Evolutionary conservation across 2,329 filamentous ascomycete species (phyloP).

Genomic region (Curvularia sp.): DNA sequence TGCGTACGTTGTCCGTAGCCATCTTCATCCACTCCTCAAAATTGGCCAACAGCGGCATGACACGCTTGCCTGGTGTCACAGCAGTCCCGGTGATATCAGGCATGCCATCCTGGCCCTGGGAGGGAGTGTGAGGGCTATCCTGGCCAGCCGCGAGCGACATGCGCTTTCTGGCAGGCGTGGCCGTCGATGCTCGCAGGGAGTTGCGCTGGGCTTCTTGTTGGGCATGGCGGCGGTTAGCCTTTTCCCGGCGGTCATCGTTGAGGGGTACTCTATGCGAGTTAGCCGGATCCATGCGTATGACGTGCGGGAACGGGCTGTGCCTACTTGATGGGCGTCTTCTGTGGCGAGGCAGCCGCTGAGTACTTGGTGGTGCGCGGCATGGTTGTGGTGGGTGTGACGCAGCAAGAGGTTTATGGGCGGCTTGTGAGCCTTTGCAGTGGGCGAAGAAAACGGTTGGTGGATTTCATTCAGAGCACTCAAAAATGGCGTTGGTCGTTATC

Average conservation of each 20-base stretch:
- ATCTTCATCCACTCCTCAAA: slow-evolving; percentile 99
- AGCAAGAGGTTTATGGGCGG: not conserved
- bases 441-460: not conserved
- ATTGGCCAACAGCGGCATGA: slow-evolving; percentile 87
- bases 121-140: slow-evolving; percentile 60
- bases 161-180: slow-evolving; percentile 73
- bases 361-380: slow-evolving; percentile 65
- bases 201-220: slow-evolving; percentile 91
- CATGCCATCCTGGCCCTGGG: slow-evolving; percentile 60
- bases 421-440: slow-evolving; percentile 18
- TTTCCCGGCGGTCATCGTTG: slow-evolving; percentile 94
- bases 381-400: slow-evolving; percentile 15
- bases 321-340: slow-evolving; percentile 52
- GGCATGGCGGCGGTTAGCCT: slow-evolving; percentile 86
- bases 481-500: not conserved
- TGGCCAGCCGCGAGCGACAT: slow-evolving; percentile 61
- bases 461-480: not conserved
- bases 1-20: slow-evolving; percentile 83
- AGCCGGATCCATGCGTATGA: not conserved
- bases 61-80: slow-evolving; percentile 94
- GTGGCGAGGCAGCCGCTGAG: slow-evolving; percentile 57
- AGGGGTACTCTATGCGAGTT: slow-evolving; percentile 75
- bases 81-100: slow-evolving; percentile 71
- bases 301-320: not conserved
- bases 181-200: slow-evolving; percentile 79